A percentile compares a stretch with the other conserved stretches of the same genome.
Evolutionary conservation across 345 rosid genomes (phyloP).

Genomic region (Eucalyptus cladocalyx): DNA sequence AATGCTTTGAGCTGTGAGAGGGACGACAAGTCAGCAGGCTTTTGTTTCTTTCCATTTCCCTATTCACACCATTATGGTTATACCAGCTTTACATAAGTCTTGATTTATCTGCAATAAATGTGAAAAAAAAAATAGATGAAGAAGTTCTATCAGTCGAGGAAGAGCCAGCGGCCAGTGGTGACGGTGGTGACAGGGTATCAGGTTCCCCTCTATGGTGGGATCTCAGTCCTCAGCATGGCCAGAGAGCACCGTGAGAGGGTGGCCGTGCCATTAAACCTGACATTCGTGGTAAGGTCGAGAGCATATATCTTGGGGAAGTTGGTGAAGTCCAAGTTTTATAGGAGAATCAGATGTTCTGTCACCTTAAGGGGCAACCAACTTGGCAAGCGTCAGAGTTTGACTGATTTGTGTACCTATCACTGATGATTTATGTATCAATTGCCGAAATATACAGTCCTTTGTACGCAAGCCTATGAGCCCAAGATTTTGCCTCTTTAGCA

Average conservation of each 20-base stretch:
- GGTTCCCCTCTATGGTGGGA: conserved; percentile 77
- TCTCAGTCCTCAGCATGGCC: conserved; percentile 26
- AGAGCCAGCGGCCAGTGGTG: conserved; percentile 22
- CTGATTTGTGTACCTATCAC: conserved; percentile 30
- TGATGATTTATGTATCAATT: not conserved
- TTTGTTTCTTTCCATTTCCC: not conserved
- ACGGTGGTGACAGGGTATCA: conserved; percentile 59
- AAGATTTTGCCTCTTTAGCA: not conserved
- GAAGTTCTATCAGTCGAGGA: conserved; percentile 62
- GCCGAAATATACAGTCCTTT: not conserved
- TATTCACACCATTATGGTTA: not conserved
- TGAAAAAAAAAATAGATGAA: conserved; percentile 24
- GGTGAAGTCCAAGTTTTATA: conserved; percentile 53
- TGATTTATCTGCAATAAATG: not conserved
- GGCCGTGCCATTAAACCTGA: conserved; percentile 63
- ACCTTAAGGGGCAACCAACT: conserved; percentile 43
- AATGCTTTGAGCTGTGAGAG: not conserved
- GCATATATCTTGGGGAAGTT: conserved; percentile 75
- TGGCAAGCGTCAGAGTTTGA: conserved; percentile 45
- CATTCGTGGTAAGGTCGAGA: conserved; percentile 60
- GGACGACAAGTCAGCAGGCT: not conserved
- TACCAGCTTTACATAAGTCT: not conserved
- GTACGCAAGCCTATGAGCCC: not conserved
- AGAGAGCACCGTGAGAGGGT: conserved; percentile 17
- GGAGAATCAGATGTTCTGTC: conserved; percentile 42